phyloP scores from a whole-genome alignment of 2,329 filamentous ascomycete genomes.

The Fusarium liriodendri region DNA sequence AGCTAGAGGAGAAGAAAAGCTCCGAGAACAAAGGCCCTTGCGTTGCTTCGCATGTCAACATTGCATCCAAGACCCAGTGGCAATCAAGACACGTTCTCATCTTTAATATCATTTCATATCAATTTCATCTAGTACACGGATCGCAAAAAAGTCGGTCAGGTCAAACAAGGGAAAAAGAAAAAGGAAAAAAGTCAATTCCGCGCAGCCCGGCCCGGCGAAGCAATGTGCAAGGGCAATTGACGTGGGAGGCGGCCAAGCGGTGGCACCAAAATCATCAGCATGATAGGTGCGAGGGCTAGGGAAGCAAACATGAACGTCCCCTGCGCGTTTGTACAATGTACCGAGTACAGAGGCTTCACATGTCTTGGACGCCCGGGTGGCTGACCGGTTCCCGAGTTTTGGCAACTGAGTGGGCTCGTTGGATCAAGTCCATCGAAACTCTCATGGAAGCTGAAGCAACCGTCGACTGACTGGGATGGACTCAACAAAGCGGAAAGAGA shows the following conservation, averaged over 20 bases:
- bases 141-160: constrained; percentile 12
- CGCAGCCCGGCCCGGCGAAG: constrained; percentile 5
- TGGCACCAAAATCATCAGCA: constrained; percentile 17
- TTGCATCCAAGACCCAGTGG: not conserved
- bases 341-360: constrained; percentile 27
- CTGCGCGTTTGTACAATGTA: constrained; percentile 14
- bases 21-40: constrained; percentile 18
- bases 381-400: constrained; percentile 35
- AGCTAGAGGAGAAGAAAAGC: constrained; percentile 3
- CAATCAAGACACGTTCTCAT: not conserved
- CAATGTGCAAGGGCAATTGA: constrained; percentile 30
- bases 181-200: constrained; percentile 14
- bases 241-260: constrained; percentile 29
- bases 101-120: not conserved
- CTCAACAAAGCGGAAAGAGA: constrained; percentile 27
- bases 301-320: constrained; percentile 28
- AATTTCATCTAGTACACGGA: not conserved
- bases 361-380: constrained; percentile 32
- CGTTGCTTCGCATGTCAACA: not conserved
- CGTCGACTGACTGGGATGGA: not conserved
- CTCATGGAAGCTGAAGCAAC: constrained; percentile 33
- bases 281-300: constrained; percentile 14
- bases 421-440: constrained; percentile 29
- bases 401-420: constrained; percentile 23
- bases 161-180: not conserved